Conservation (phyloP, 805 yeast species). For the Saccharomycopsis fodiens region DNA sequence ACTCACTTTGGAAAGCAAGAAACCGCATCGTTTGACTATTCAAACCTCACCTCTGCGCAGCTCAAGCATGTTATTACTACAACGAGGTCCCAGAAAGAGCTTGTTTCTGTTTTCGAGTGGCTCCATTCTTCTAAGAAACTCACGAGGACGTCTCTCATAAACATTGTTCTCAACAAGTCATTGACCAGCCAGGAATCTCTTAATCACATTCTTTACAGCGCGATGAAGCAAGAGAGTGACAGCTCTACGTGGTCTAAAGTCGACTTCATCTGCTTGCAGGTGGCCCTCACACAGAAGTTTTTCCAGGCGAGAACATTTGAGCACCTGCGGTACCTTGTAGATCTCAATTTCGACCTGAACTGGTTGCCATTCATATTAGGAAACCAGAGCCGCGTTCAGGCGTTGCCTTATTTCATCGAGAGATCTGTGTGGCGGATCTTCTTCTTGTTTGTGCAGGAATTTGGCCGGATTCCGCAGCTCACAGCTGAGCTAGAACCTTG, state of each 20-base stretch:
- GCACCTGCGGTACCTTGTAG: conserved; percentile 8
- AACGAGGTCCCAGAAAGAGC: conserved; percentile 14
- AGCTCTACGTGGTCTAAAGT: conserved; percentile 9
- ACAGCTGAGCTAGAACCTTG: neutral
- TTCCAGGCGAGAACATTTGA: conserved; percentile 10
- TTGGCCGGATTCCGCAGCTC: neutral
- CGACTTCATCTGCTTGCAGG: conserved; percentile 18
- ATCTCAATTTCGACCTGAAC: conserved; percentile 10
- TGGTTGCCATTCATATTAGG: conserved; percentile 14
- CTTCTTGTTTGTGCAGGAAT: conserved; percentile 17
- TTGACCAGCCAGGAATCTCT: conserved; percentile 9
- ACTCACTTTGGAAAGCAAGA: neutral
- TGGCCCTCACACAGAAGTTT: conserved; percentile 19
- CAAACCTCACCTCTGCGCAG: conserved; percentile 3
- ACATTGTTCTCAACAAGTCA: conserved; percentile 9
- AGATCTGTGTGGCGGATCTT: conserved; percentile 20
- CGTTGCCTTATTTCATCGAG: conserved; percentile 13
- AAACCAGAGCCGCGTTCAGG: neutral
- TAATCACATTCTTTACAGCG: conserved; percentile 8
- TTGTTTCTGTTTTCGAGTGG: conserved; percentile 10
- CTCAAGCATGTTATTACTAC: conserved; percentile 6
- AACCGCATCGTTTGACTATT: conserved; percentile 5
- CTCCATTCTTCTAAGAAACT: conserved; percentile 4
- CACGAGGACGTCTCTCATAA: conserved; percentile 4
- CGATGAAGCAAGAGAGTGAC: neutral